Percentiles rank a stretch among this genome's conserved stretches.
Evolutionary conservation across 2,329 filamentous ascomycete genomes (phyloP).

Genomic region (Coniosporium tulheliwenetii): DNA sequence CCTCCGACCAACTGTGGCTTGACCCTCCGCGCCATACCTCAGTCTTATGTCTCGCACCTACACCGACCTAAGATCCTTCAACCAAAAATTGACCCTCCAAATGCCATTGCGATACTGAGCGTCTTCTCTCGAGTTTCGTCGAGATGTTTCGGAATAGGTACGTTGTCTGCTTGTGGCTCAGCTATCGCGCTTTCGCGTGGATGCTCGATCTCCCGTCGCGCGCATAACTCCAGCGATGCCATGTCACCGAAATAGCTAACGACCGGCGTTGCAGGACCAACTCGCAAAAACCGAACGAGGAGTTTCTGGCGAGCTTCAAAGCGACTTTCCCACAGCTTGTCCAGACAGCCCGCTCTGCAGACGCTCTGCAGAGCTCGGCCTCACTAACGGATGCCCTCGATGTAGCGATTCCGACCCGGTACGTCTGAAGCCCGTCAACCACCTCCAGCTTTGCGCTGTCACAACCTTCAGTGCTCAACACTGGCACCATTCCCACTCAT

Average conservation of each 20-base stretch:
- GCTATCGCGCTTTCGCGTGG: slow-evolving; percentile 6
- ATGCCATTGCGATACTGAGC: slow-evolving; percentile 15
- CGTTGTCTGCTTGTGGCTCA: slow-evolving; percentile 8
- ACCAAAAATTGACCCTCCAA: slow-evolving; percentile 13
- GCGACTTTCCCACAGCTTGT: slow-evolving; percentile 65
- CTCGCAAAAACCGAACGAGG: slow-evolving; percentile 73
- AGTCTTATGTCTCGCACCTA: slow-evolving; percentile 9
- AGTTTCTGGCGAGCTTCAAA: slow-evolving; percentile 71
- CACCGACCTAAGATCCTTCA: slow-evolving; percentile 7
- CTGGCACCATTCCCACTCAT: no score
- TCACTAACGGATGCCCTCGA: slow-evolving; percentile 29
- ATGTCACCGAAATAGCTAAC: not conserved
- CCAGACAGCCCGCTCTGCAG: slow-evolving; percentile 8
- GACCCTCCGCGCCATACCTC: slow-evolving; percentile 21
- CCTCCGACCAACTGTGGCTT: slow-evolving; percentile 16
- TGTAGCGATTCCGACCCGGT: slow-evolving; percentile 15
- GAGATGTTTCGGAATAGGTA: slow-evolving; percentile 34
- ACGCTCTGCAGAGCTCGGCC: slow-evolving; percentile 22
- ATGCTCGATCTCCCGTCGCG: slow-evolving; percentile 10
- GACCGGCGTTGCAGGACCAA: slow-evolving; percentile 40
- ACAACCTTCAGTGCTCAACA: no score
- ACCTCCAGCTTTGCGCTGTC: no score
- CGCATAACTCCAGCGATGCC: not conserved
- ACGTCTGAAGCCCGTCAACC: not conserved
- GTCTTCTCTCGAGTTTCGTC: slow-evolving; percentile 14